Evolutionary conservation across 495 filamentous ascomycete genomes (phyloP), one percentile per base, ranked within the genome.

Genomic region (Eremomyces bilateralis): DNA sequence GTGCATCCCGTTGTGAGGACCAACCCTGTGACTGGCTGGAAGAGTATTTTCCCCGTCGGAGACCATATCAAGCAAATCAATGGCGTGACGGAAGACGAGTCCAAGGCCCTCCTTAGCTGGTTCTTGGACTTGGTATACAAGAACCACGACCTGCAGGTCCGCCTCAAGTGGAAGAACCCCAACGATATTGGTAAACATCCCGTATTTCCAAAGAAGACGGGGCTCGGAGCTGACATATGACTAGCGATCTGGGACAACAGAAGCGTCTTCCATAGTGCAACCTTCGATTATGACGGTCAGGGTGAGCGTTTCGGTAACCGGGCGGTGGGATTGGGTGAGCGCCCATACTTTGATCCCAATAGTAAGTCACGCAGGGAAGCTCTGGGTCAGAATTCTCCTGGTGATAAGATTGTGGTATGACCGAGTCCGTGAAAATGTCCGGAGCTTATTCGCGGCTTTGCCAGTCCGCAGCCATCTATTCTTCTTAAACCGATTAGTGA

Each of bases 21-120:
- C 13, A 80, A 84, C 50, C 76, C 78, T 0, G 70, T 80, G 0
- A 78, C 75, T 1, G 76, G 77, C 0, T 80, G 76, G 74, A 77
- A 76, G 49, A 63, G 56, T 4, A 54, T 83, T 4, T 80, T 70
- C 41, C 68, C 64, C 1, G 61, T 72, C 13, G 70, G 69, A 24
- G 59, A 56, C 4, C 71, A 75, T 51, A 58, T 68, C 3, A 47
- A 63, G 42, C 45, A 49, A n/a, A 71, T 83, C 52, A 64, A 80
- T 48, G 76, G 64, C 10, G 44, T 83, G 22, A 58, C 60, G 0
- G 59, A 67, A 11, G 54, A 63, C n/a, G 79, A 83, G 57, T 67
- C 61, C 34, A 50, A 60, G 15, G 43, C 60, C 29, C 53, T 82
- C 20, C 52, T 79, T 11, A 46, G 64, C 11, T 69, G 63, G 63